These are phyloP conservation scores for Geosmithia putterillii DNA, from an alignment of 2,329 filamentous ascomycete genomes.

Conservation along the genomic window DNA sequence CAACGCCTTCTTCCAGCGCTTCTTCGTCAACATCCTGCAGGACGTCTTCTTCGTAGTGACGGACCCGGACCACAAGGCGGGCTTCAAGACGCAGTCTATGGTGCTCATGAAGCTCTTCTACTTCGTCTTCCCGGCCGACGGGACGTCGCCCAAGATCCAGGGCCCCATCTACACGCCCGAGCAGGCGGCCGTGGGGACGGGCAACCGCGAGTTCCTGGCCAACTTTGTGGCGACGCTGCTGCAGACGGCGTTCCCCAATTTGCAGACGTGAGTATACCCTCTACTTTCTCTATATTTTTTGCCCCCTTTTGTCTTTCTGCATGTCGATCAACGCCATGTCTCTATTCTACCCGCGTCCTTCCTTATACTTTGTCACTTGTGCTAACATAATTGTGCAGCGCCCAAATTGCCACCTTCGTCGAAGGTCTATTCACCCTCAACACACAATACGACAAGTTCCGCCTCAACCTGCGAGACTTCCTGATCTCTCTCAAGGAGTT, in stretches of 20 bases:
- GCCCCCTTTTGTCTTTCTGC: neutral
- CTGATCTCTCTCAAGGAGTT: conserved; percentile 96
- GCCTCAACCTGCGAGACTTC: conserved; percentile 91
- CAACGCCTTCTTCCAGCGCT: conserved; percentile 94
- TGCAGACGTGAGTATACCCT: conserved; percentile 63
- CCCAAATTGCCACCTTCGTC: conserved; percentile 83
- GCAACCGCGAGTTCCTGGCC: conserved; percentile 81
- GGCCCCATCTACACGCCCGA: conserved; percentile 81
- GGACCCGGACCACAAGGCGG: conserved; percentile 95
- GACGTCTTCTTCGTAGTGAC: conserved; percentile 98
- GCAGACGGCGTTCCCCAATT: conserved; percentile 83
- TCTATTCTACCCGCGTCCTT: neutral
- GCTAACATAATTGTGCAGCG: conserved; percentile 36
- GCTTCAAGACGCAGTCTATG: conserved; percentile 96
- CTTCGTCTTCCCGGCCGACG: conserved; percentile 67
- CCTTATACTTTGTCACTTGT: conserved; percentile 1
- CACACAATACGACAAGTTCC: conserved; percentile 86
- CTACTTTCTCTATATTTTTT: neutral
- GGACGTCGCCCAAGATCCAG: conserved; percentile 68
- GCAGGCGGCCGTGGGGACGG: conserved; percentile 70
- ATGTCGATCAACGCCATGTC: no score
- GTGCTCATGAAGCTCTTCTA: conserved; percentile 92
- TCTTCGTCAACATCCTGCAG: conserved; percentile 90
- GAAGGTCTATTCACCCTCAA: conserved; percentile 81
- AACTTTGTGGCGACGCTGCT: conserved; percentile 79